phyloP scores from a whole-genome alignment of 2,329 filamentous ascomycete genomes.

The Stachybotrys elegans region DNA sequence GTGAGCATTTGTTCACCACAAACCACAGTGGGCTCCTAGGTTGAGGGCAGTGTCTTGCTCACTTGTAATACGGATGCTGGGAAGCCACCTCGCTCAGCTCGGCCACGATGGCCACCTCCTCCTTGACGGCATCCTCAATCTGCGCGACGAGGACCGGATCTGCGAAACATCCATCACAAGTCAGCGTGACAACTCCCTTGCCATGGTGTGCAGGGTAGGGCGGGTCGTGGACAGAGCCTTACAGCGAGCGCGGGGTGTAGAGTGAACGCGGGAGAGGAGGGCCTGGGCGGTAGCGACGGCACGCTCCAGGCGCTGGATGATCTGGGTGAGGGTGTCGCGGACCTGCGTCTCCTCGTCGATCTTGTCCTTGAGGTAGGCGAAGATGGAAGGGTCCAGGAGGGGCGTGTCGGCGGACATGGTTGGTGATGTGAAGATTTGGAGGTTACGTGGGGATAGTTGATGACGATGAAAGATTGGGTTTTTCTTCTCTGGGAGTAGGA shows the following conservation, averaged over 20 bases:
- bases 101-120: conserved; percentile 65
- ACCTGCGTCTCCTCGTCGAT: conserved; percentile 83
- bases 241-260: conserved; percentile 64
- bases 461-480: conserved; percentile 5
- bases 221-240: conserved; percentile 16
- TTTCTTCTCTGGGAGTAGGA: too few species aligned
- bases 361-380: conserved; percentile 79
- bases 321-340: conserved; percentile 76
- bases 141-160: conserved; percentile 65
- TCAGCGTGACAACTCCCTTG: conserved; percentile 3
- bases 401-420: conserved; percentile 26
- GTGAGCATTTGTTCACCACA: too few species aligned
- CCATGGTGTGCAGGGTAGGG: too few species aligned
- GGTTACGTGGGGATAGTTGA: conserved; percentile 4
- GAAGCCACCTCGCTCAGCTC: conserved; percentile 71
- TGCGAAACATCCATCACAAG: neutral
- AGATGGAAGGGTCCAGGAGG: conserved; percentile 71
- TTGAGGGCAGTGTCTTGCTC: conserved; percentile 12
- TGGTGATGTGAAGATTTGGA: too few species aligned
- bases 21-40: too few species aligned
- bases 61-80: conserved; percentile 95
- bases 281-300: conserved; percentile 78
- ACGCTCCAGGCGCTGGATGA: conserved; percentile 77
- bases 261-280: conserved; percentile 82
- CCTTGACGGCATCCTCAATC: conserved; percentile 65